phyloP scores from a whole-genome alignment of 805 yeast species.

The Kurtzmaniella cleridarum region DNA sequence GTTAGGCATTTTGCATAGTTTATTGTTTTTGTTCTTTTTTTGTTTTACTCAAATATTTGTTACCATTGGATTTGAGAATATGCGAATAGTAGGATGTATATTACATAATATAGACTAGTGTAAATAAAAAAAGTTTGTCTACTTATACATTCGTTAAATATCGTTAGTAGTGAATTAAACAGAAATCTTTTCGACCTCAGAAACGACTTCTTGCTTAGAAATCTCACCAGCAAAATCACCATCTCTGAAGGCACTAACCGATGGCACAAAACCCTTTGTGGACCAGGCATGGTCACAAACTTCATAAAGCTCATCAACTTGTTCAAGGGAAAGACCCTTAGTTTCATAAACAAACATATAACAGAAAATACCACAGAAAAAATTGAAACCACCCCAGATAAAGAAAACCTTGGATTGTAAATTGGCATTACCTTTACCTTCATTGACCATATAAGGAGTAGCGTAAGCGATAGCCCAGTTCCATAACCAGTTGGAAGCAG shows the following conservation, averaged over 20 bases:
- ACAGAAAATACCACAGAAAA: slow-evolving; percentile 27
- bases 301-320: slow-evolving; percentile 36
- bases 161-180: slow-evolving; percentile 9
- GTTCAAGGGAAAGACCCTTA: slow-evolving; percentile 38
- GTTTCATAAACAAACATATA: slow-evolving; percentile 33
- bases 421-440: slow-evolving; percentile 34
- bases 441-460: slow-evolving; percentile 37
- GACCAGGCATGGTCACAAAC: slow-evolving; percentile 28
- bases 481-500: slow-evolving; percentile 40
- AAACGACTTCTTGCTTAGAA: slow-evolving; percentile 19
- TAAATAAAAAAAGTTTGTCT: no score
- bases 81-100: no score
- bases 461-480: slow-evolving; percentile 39
- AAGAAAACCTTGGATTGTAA: slow-evolving; percentile 37
- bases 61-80: no score
- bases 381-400: slow-evolving; percentile 39
- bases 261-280: slow-evolving; percentile 26
- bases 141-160: no score
- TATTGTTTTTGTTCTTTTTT: no score
- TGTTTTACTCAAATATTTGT: no score
- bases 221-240: slow-evolving; percentile 10
- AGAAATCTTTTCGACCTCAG: slow-evolving; percentile 25
- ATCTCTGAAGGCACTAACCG: slow-evolving; percentile 30
- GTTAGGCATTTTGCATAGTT: no score
- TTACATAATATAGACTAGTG: no score